phyloP scores from a whole-genome alignment of 495 filamentous ascomycete genomes.

The Hypoxylon fragiforme region DNA sequence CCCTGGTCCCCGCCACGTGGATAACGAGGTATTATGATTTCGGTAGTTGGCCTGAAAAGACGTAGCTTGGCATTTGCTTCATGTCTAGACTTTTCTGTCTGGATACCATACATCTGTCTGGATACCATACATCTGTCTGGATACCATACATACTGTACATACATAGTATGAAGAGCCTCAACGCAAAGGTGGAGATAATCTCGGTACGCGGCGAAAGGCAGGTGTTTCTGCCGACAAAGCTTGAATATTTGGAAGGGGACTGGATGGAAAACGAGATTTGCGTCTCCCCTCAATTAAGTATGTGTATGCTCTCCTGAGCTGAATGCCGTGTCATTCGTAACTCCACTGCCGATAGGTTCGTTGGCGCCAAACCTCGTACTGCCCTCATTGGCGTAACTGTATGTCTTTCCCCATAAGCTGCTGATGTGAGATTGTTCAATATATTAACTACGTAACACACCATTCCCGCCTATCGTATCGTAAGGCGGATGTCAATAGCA shows the following conservation, averaged over 20 bases:
- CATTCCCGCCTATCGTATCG: not conserved
- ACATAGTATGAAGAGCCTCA: too few species aligned
- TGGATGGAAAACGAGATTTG: not conserved
- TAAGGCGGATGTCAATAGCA: slow-evolving; percentile 14
- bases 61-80: slow-evolving; percentile 14
- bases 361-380: slow-evolving; percentile 6
- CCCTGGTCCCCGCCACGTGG: slow-evolving; percentile 26
- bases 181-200: not conserved
- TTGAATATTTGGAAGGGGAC: not conserved
- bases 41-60: slow-evolving; percentile 19
- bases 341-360: not conserved
- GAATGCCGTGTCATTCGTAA: slow-evolving; percentile 8
- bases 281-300: not conserved
- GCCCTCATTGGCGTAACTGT: slow-evolving; percentile 7
- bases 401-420: slow-evolving; percentile 9
- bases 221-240: not conserved
- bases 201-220: not conserved
- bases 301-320: slow-evolving; percentile 5
- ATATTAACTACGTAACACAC: slow-evolving; percentile 27
- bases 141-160: too few species aligned
- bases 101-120: too few species aligned
- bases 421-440: slow-evolving; percentile 28
- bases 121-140: too few species aligned
- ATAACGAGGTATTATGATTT: slow-evolving; percentile 14
- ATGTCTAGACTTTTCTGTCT: too few species aligned